These are phyloP conservation scores for Gracilaria gracilis DNA, from an alignment of 23 red algal species.

Conservation along the genomic window DNA sequence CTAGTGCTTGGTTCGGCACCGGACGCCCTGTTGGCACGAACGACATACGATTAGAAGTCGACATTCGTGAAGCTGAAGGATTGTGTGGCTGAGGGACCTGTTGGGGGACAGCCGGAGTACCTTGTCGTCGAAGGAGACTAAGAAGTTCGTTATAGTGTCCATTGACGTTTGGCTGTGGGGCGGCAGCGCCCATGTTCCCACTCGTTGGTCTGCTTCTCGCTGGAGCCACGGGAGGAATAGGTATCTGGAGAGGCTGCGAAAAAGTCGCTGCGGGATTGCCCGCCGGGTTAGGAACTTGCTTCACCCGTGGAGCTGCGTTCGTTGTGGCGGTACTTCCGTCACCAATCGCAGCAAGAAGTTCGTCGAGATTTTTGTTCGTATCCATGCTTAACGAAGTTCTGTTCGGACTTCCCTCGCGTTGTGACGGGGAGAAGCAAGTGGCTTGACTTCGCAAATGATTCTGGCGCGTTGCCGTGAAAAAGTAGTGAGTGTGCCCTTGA, in stretches of 20 bases:
- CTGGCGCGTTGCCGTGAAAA: no score
- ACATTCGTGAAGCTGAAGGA: not conserved
- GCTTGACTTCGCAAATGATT: not conserved
- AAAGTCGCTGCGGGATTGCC: not conserved
- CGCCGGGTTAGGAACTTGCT: no score
- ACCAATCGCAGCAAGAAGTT: constrained; percentile 48
- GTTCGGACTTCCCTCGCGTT: no score
- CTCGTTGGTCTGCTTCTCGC: constrained; percentile 11
- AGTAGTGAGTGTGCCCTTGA: not conserved
- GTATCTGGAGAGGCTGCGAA: not conserved
- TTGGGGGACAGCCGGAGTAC: not conserved
- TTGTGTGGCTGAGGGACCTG: not conserved
- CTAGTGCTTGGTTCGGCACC: not conserved
- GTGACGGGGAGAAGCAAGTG: not conserved
- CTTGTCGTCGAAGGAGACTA: constrained; percentile 1
- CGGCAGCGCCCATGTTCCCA: not conserved
- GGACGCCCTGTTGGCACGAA: not conserved
- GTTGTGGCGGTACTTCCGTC: not conserved
- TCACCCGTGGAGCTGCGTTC: not conserved
- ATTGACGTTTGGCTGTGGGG: not conserved
- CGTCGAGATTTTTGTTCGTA: constrained; percentile 52
- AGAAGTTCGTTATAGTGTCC: constrained; percentile 25
- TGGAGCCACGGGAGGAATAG: constrained; percentile 1
- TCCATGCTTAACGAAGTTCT: not conserved
- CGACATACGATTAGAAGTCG: not conserved